A percentile compares a stretch with the other conserved stretches of the same genome.
phyloP scores from a whole-genome alignment of 768 basidiomycete genomes.

The Suillus ampliporus region DNA sequence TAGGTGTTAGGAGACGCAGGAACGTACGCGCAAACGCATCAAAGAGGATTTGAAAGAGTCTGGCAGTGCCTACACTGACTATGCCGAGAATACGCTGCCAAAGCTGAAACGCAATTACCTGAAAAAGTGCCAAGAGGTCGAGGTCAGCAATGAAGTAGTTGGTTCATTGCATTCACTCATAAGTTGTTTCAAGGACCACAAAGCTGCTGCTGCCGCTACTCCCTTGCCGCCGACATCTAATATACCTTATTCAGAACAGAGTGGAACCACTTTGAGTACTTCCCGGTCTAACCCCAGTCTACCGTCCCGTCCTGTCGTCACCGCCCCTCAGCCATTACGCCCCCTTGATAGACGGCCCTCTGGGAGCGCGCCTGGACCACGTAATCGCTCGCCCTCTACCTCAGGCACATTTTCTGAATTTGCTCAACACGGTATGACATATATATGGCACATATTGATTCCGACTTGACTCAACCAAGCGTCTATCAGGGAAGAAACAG shows the following conservation, averaged over 20 bases:
- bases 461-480: slow-evolving; percentile 5
- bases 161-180: slow-evolving; percentile 3
- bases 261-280: slow-evolving; percentile 36
- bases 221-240: slow-evolving; percentile 34
- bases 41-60: slow-evolving; percentile 91
- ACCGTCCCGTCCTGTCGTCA: slow-evolving; percentile 58
- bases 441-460: not conserved
- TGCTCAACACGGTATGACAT: slow-evolving; percentile 73
- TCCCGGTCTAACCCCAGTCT: slow-evolving; percentile 52
- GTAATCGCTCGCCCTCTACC: slow-evolving; percentile 82
- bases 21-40: slow-evolving; percentile 88
- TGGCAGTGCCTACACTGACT: slow-evolving; percentile 76
- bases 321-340: slow-evolving; percentile 75
- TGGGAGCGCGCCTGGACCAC: slow-evolving; percentile 52
- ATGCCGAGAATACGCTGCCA: slow-evolving; percentile 78
- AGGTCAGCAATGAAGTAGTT: slow-evolving; percentile 52
- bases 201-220: slow-evolving; percentile 47
- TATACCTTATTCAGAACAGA: slow-evolving; percentile 40
- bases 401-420: slow-evolving; percentile 85
- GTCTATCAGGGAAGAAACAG: slow-evolving; percentile 74
- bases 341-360: slow-evolving; percentile 80
- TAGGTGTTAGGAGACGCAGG: slow-evolving; percentile 76
- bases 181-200: slow-evolving; percentile 62
- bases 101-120: slow-evolving; percentile 79
- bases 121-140: slow-evolving; percentile 87